Evolutionary conservation across 2,329 filamentous ascomycete species (phyloP).

Genomic region (Hypomyces perniciosus): DNA sequence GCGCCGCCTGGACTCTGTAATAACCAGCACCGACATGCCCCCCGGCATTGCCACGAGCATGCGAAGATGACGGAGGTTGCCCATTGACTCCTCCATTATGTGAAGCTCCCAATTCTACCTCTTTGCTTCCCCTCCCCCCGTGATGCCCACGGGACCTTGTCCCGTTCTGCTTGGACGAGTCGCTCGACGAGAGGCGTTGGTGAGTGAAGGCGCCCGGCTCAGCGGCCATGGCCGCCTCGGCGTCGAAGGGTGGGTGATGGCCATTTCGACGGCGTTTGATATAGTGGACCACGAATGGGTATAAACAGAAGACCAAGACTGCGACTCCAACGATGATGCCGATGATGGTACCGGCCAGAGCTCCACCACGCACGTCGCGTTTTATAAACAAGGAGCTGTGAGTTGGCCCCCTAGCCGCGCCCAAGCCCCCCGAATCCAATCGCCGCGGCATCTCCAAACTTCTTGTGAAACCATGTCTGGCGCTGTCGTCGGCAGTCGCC

Average conservation of each 20-base stretch:
- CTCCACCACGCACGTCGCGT: slow-evolving; percentile 28
- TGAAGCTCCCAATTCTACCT: slow-evolving; percentile 19
- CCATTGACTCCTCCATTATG: not conserved
- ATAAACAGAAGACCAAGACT: slow-evolving; percentile 33
- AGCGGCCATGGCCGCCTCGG: slow-evolving; percentile 25
- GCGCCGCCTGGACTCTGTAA: slow-evolving; percentile 8
- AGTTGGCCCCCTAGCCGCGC: not conserved
- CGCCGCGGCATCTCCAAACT: slow-evolving; percentile 12
- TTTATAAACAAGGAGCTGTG: slow-evolving; percentile 10
- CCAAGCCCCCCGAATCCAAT: not conserved
- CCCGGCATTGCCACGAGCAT: slow-evolving; percentile 2
- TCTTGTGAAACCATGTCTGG: slow-evolving; percentile 12
- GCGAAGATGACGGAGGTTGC: not conserved
- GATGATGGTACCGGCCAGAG: slow-evolving; percentile 33
- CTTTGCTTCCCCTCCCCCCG: slow-evolving; percentile 19
- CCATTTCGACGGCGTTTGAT: slow-evolving; percentile 24
- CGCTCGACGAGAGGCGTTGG: slow-evolving; percentile 31
- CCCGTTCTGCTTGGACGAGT: slow-evolving; percentile 28
- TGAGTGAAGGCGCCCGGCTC: slow-evolving; percentile 17
- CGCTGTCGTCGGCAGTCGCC: not conserved
- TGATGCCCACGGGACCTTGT: slow-evolving; percentile 22
- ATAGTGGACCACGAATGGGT: slow-evolving; percentile 32
- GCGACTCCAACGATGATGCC: slow-evolving; percentile 29
- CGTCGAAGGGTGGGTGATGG: slow-evolving; percentile 20
- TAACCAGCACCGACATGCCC: not conserved